These are phyloP conservation scores for Cymbidium sinense DNA, from an alignment of 106 monocot species.

Conservation along the genomic window DNA sequence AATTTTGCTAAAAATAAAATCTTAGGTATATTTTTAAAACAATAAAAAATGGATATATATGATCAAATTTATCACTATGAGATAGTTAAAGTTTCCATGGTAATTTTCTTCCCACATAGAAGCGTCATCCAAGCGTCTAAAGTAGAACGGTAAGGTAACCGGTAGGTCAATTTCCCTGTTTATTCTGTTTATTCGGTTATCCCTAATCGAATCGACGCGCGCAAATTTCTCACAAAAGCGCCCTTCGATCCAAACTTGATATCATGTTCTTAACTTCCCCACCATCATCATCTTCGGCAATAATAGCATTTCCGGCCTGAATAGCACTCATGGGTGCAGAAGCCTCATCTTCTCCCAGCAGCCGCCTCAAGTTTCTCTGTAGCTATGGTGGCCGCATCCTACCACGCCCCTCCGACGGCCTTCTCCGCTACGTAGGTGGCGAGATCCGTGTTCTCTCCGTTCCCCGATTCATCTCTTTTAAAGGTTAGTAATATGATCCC, in stretches of 20 bases:
- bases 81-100: too few species aligned
- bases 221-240: neutral
- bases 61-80: too few species aligned
- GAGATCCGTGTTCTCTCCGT: slow-evolving; percentile 48
- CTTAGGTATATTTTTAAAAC: too few species aligned
- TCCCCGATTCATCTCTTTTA: slow-evolving; percentile 37
- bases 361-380: slow-evolving; percentile 43
- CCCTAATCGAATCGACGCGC: neutral
- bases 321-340: neutral
- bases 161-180: too few species aligned
- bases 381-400: slow-evolving; percentile 61
- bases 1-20: too few species aligned
- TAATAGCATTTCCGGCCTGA: neutral
- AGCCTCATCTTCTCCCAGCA: slow-evolving; percentile 9
- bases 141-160: too few species aligned
- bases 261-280: neutral
- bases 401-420: slow-evolving; percentile 47
- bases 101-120: too few species aligned
- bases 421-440: slow-evolving; percentile 52
- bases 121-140: too few species aligned
- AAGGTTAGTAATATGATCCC: slow-evolving; percentile 13
- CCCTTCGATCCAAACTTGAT: neutral
- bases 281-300: too few species aligned
- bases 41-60: too few species aligned
- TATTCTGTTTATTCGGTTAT: neutral